A percentile compares a stretch with the other conserved stretches of the same genome.
phyloP scores from a whole-genome alignment of 768 basidiomycete species.

The Exidia glandulosa region DNA sequence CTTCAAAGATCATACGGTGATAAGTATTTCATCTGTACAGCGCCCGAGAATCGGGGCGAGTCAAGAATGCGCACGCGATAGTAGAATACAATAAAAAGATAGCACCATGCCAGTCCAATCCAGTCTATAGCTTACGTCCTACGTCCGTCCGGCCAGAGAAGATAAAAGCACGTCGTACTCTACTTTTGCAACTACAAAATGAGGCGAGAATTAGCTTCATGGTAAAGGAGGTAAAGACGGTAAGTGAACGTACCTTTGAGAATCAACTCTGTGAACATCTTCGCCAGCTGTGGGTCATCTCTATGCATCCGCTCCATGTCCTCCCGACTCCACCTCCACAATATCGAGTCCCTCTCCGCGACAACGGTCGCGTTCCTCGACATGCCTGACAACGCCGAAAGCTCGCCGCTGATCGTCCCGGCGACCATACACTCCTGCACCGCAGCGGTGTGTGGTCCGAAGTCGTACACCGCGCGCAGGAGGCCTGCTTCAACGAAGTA shows the following conservation, averaged over 20 bases:
- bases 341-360: conserved; percentile 61
- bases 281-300: conserved; percentile 58
- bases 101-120: too few relatives aligned
- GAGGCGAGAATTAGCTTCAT: not conserved
- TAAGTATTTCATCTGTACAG: too few relatives aligned
- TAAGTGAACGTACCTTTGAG: conserved; percentile 63
- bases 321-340: conserved; percentile 69
- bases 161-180: conserved; percentile 52
- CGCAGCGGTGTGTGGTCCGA: conserved; percentile 51
- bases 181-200: conserved; percentile 44
- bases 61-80: too few relatives aligned
- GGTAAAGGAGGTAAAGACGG: conserved; percentile 11
- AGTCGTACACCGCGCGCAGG: conserved; percentile 71
- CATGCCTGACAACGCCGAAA: conserved; percentile 70
- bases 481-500: conserved; percentile 86
- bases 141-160: conserved; percentile 36
- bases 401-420: conserved; percentile 84
- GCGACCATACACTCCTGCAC: conserved; percentile 91
- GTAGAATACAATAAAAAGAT: too few relatives aligned
- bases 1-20: too few relatives aligned
- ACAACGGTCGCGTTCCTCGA: conserved; percentile 78
- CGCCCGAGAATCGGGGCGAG: too few relatives aligned
- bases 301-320: conserved; percentile 51
- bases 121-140: too few relatives aligned
- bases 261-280: conserved; percentile 53